Percentiles rank a stretch among this genome's conserved stretches.
Evolutionary conservation across 129 eudicot genomes (phyloP).

Genomic region (Saposhnikovia divaricata): DNA sequence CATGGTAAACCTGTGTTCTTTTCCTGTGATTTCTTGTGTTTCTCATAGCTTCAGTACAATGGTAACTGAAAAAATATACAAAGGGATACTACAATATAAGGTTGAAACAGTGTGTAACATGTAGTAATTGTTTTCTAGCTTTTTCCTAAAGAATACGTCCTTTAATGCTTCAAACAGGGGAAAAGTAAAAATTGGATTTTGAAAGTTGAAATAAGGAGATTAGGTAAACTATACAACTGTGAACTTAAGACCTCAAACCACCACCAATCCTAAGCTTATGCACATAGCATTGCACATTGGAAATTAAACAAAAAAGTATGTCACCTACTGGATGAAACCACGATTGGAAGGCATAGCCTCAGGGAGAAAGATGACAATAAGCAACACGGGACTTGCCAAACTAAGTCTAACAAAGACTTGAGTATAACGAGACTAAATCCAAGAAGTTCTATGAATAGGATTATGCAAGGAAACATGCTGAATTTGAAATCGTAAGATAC

Average conservation of each 20-base stretch:
- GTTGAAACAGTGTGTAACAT: neutral
- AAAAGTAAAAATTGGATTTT: neutral
- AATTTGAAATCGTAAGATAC: neutral
- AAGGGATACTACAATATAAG: neutral
- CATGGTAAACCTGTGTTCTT: neutral
- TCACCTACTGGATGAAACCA: neutral
- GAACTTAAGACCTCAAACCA: neutral
- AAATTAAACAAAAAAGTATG: neutral
- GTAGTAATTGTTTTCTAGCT: neutral
- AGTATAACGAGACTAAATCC: neutral
- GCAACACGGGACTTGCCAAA: neutral
- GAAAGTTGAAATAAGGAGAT: neutral
- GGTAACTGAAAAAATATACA: neutral
- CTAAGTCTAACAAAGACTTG: slow-evolving; percentile 1
- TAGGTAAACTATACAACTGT: neutral
- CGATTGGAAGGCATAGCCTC: neutral
- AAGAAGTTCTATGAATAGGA: neutral
- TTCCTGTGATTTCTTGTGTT: neutral
- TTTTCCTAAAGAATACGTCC: neutral
- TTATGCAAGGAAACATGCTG: neutral
- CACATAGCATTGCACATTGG: neutral
- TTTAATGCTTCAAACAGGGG: neutral
- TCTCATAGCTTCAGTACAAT: neutral
- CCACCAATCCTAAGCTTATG: neutral
- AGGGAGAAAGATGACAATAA: neutral